Evolutionary conservation across 78 protist genomes (phyloP).

Genomic region (Dictyostelium purpureum): DNA sequence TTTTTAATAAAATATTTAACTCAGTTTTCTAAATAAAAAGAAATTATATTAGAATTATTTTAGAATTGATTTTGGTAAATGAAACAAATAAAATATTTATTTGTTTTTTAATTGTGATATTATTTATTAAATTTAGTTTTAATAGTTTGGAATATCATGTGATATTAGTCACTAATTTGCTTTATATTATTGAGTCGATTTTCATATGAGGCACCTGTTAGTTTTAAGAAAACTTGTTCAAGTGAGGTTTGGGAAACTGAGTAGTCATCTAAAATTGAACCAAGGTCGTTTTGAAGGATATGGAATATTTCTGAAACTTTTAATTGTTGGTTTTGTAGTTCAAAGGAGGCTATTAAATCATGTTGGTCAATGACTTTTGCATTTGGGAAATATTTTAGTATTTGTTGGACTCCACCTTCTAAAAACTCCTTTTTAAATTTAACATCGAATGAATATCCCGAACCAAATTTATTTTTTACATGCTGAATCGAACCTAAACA

Average conservation of each 20-base stretch:
- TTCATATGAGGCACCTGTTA: too few species aligned
- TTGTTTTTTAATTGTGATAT: too few species aligned
- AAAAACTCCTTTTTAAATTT: too few species aligned
- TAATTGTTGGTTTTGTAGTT: not conserved
- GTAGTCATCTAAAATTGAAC: not conserved
- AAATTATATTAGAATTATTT: too few species aligned
- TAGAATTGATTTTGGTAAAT: too few species aligned
- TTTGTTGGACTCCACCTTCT: not conserved
- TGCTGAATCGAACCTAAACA: not conserved
- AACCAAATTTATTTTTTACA: not conserved
- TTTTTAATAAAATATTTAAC: too few species aligned
- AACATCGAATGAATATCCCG: not conserved
- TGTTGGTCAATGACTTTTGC: not conserved
- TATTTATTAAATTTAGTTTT: too few species aligned
- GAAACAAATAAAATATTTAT: too few species aligned
- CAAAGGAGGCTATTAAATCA: not conserved
- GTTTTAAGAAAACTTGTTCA: slow-evolving; percentile 13
- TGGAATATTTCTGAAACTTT: not conserved
- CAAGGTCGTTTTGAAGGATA: not conserved
- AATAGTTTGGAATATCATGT: too few species aligned
- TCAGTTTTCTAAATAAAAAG: too few species aligned
- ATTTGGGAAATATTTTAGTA: not conserved
- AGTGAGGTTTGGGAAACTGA: not conserved
- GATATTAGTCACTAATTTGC: too few species aligned
- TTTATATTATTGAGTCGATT: too few species aligned